A percentile compares a stretch with the other conserved stretches of the same genome.
Conservation (phyloP, 306 rosid species). For the Vachellia pachyceras region DNA sequence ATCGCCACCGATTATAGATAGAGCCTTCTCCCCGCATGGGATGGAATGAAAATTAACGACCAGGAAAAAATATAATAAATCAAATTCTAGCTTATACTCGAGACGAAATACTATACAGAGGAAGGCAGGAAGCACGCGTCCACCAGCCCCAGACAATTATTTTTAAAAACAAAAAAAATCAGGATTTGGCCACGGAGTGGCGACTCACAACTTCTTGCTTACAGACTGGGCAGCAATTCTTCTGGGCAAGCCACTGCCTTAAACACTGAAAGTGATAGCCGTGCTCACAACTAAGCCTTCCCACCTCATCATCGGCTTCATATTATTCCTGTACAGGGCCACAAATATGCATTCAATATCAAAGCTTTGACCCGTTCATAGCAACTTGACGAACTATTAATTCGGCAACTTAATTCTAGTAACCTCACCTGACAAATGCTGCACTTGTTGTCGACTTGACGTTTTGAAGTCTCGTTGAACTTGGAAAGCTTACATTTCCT, state of each 20-base stretch:
- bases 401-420: background rate
- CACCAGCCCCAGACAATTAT: background rate
- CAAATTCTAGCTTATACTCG: slow-evolving; percentile 51
- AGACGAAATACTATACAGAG: slow-evolving; percentile 65
- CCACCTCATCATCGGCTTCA: slow-evolving; percentile 78
- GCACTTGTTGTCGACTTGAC: slow-evolving; percentile 70
- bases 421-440: slow-evolving; percentile 85
- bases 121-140: slow-evolving; percentile 29
- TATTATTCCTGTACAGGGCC: slow-evolving; percentile 75
- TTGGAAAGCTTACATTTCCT: slow-evolving; percentile 57
- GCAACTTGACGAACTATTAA: background rate
- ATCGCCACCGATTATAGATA: background rate
- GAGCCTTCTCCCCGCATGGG: slow-evolving; percentile 35
- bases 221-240: slow-evolving; percentile 89
- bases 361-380: background rate
- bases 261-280: slow-evolving; percentile 75
- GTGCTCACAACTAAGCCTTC: slow-evolving; percentile 84
- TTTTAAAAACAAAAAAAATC: slow-evolving; percentile 4
- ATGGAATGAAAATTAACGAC: slow-evolving; percentile 46
- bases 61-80: slow-evolving; percentile 46
- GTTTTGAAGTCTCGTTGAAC: slow-evolving; percentile 47
- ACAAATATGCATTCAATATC: slow-evolving; percentile 7
- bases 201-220: slow-evolving; percentile 71
- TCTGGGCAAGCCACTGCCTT: slow-evolving; percentile 82
- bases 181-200: slow-evolving; percentile 37